Conservation (phyloP, 176 grass and related monocot species). For the Phragmites australis region DNA sequence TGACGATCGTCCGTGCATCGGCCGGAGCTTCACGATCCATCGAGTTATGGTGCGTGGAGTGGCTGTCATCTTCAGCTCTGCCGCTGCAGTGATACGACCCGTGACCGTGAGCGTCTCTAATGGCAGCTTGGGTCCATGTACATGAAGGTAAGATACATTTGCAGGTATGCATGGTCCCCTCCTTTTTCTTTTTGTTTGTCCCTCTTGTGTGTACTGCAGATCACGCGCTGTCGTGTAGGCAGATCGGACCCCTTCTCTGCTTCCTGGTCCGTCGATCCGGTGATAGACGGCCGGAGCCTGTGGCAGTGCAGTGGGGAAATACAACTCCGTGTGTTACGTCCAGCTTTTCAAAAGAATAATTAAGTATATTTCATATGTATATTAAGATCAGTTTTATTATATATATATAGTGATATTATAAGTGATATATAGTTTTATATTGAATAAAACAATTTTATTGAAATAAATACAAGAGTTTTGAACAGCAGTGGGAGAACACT, state of each 20-base stretch:
- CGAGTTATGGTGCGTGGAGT: neutral
- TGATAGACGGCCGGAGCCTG: neutral
- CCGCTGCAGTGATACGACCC: conserved; percentile 2
- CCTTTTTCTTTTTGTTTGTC: neutral
- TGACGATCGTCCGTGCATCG: conserved; percentile 20
- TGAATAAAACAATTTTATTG: too few species aligned
- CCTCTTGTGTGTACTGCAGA: neutral
- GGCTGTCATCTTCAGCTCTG: neutral
- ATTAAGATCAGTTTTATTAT: too few species aligned
- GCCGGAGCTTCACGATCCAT: conserved; percentile 15
- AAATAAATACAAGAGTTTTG: too few species aligned
- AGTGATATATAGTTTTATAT: too few species aligned
- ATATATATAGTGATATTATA: too few species aligned
- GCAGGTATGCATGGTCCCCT: conserved; percentile 3
- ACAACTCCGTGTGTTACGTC: too few species aligned
- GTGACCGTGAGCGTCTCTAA: conserved; percentile 34
- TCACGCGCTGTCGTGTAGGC: neutral
- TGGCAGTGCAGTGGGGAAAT: too few species aligned
- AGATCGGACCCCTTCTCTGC: neutral
- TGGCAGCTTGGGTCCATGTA: conserved; percentile 22
- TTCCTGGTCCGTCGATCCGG: neutral
- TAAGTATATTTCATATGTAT: too few species aligned
- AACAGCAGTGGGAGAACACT: too few species aligned
- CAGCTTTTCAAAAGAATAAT: too few species aligned
- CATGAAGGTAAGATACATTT: neutral